These are phyloP conservation scores for Thozetella sp. DNA, from an alignment of 495 filamentous ascomycete genomes.

Conservation along the genomic window DNA sequence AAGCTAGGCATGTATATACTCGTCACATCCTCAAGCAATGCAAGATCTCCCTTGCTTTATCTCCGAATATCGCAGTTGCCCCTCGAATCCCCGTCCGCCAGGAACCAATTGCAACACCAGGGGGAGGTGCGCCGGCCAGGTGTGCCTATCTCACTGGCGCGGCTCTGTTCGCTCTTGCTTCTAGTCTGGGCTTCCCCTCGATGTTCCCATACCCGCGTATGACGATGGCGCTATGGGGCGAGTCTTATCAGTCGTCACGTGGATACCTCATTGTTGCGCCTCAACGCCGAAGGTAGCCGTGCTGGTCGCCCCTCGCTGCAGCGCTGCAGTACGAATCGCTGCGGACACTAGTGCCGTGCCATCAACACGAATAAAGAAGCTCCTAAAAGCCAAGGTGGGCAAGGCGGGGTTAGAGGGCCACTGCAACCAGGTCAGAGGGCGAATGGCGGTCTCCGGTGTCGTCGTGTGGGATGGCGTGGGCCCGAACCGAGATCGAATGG, in stretches of 20 bases:
- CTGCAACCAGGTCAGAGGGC: too few species aligned
- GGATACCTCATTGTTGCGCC: conserved; percentile 3
- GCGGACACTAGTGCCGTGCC: not conserved
- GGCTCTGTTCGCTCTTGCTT: not conserved
- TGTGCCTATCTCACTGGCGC: conserved; percentile 4
- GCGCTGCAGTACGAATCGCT: too few species aligned
- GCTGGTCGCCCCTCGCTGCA: too few species aligned
- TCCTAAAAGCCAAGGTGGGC: too few species aligned
- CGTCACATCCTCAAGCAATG: not conserved
- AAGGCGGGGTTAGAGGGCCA: too few species aligned
- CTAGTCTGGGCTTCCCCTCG: conserved; percentile 25
- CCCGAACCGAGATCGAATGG: too few species aligned
- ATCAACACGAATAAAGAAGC: not conserved
- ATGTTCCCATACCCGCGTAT: conserved; percentile 7
- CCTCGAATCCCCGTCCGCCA: not conserved
- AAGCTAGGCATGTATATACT: not conserved
- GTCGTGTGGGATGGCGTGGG: too few species aligned
- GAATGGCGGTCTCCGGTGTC: too few species aligned
- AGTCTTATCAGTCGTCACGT: conserved; percentile 28
- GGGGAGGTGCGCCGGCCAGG: not conserved
- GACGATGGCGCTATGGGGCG: conserved; percentile 29
- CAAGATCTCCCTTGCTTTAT: conserved; percentile 1
- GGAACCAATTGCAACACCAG: not conserved
- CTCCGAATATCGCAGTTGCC: conserved; percentile 8
- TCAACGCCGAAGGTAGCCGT: conserved; percentile 33